Evolutionary conservation across 768 basidiomycete genomes (phyloP).

Genomic region (Lactarius tabidus): DNA sequence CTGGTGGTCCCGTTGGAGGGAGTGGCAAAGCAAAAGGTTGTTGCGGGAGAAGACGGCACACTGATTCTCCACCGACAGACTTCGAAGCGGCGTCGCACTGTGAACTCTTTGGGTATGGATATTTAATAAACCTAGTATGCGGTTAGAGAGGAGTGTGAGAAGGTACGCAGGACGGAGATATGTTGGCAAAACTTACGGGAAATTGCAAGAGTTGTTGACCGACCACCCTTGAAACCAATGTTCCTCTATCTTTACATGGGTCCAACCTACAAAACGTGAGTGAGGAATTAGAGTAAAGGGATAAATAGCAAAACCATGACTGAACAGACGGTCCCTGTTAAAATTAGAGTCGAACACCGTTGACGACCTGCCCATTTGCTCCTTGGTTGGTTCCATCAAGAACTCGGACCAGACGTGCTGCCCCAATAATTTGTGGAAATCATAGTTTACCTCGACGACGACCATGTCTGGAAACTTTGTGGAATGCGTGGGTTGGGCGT

Average conservation of each 20-base stretch:
- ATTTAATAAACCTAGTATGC: conserved; percentile 31
- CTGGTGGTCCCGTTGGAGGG: conserved; percentile 32
- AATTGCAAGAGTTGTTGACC: conserved; percentile 30
- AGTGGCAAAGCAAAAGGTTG: conserved; percentile 29
- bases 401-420: conserved; percentile 43
- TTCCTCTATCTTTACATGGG: conserved; percentile 42
- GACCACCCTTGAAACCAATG: conserved; percentile 38
- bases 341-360: conserved; percentile 41
- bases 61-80: conserved; percentile 35
- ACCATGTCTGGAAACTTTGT: conserved; percentile 42
- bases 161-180: conserved; percentile 5
- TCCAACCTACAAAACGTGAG: conserved; percentile 39
- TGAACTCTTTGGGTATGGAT: conserved; percentile 39
- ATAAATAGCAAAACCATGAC: conserved; percentile 36
- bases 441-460: conserved; percentile 40
- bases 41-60: conserved; percentile 44
- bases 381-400: conserved; percentile 32
- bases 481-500: background rate
- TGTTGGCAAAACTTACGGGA: conserved; percentile 27
- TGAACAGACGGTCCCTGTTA: conserved; percentile 39
- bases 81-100: conserved; percentile 37
- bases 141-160: background rate
- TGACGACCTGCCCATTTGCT: conserved; percentile 31
- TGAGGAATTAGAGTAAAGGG: background rate
- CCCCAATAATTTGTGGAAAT: conserved; percentile 38